Evolutionary conservation across 208 protist genomes (phyloP).

Genomic region (Trypanosoma cruzi): DNA sequence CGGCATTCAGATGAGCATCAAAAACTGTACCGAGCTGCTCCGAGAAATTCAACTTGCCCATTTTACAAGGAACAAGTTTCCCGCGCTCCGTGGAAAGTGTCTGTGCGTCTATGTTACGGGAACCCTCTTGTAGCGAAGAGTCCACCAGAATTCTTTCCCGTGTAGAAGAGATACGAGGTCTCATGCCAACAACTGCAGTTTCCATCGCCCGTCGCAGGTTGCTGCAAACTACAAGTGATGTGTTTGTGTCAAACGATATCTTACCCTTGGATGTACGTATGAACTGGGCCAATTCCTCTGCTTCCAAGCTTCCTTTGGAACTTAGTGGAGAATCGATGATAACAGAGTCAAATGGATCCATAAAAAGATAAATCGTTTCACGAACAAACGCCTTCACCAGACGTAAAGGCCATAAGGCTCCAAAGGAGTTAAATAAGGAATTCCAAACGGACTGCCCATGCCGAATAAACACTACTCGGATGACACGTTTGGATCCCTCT

Average conservation of each 20-base stretch:
- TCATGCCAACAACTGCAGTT: conserved; percentile 72
- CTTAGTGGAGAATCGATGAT: conserved; percentile 93
- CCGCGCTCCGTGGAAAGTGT: conserved; percentile 74
- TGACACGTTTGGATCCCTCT: conserved; percentile 46
- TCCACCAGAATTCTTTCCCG: conserved; percentile 81
- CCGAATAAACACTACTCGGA: conserved; percentile 91
- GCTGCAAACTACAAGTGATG: conserved; percentile 76
- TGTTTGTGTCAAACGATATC: conserved; percentile 59
- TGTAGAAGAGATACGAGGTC: conserved; percentile 58
- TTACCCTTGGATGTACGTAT: conserved; percentile 59
- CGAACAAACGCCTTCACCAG: conserved; percentile 46
- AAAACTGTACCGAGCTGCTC: conserved; percentile 43
- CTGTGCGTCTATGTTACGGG: conserved; percentile 92
- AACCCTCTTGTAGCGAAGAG: conserved; percentile 90
- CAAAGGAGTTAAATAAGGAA: conserved; percentile 86
- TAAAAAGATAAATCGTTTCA: conserved; percentile 71
- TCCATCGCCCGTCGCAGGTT: conserved; percentile 91
- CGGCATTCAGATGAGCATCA: conserved; percentile 75
- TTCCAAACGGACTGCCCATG: conserved; percentile 95
- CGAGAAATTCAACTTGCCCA: conserved; percentile 48
- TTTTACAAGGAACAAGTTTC: conserved; percentile 69
- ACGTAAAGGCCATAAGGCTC: conserved; percentile 56
- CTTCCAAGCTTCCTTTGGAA: conserved; percentile 69
- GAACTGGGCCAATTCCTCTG: conserved; percentile 67
- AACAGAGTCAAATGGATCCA: conserved; percentile 73